These are phyloP conservation scores for Backusella sp. DNA, from an alignment of 192 early-diverging fungal species.

Conservation along the genomic window DNA sequence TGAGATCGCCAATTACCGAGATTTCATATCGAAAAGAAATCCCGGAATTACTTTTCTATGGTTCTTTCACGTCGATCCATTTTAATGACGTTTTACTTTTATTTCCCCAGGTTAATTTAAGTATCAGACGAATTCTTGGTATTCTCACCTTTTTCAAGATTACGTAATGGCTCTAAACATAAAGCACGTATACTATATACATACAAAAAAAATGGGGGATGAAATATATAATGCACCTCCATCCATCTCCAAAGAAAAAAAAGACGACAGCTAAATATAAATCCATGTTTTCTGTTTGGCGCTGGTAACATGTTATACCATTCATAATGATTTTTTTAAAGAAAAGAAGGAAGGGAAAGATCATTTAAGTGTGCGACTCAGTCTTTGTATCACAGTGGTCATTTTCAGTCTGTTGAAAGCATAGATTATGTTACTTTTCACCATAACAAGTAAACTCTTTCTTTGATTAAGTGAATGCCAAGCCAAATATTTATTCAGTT, in stretches of 20 bases:
- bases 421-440: not conserved
- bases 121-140: not conserved
- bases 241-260: not conserved
- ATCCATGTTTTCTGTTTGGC: not conserved
- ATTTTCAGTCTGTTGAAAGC: not conserved
- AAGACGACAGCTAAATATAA: too few species aligned
- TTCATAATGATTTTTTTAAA: not conserved
- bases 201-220: not conserved
- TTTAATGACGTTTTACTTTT: not conserved
- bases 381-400: not conserved
- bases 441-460: not conserved
- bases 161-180: not conserved
- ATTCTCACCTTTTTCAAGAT: not conserved
- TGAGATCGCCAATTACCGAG: not conserved
- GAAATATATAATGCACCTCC: not conserved
- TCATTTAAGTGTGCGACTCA: not conserved
- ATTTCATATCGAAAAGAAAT: not conserved
- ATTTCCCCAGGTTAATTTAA: not conserved
- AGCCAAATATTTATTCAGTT: too few species aligned
- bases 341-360: not conserved
- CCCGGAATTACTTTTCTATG: not conserved
- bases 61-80: not conserved
- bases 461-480: too few species aligned
- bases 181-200: too few species aligned
- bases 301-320: not conserved